Percentiles rank a stretch among this genome's conserved stretches.
phyloP scores from a whole-genome alignment of 2,329 filamentous ascomycete species.

The Dactylellina leptospora region DNA sequence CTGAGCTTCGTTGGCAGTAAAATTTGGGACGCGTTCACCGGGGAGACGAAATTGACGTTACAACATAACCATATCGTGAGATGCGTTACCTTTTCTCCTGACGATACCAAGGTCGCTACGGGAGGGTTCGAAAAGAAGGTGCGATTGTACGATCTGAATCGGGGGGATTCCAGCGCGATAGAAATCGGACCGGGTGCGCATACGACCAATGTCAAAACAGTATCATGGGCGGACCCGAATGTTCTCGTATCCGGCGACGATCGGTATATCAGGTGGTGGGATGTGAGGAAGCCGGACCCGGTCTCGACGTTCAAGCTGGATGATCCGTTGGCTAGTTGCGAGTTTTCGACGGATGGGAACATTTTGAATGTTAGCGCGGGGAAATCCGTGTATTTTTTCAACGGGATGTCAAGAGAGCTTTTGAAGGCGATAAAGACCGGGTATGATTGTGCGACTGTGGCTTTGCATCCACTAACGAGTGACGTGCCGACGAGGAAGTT shows the following conservation, averaged over 20 bases:
- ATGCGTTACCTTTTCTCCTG: constrained; percentile 85
- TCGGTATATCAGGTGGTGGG: constrained; percentile 93
- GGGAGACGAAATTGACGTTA: constrained; percentile 84
- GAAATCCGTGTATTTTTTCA: constrained; percentile 86
- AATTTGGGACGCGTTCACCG: constrained; percentile 96
- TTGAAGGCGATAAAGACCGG: constrained; percentile 82
- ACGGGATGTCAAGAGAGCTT: constrained; percentile 64
- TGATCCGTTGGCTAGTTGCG: constrained; percentile 88
- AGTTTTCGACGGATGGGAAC: constrained; percentile 75
- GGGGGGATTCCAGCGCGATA: constrained; percentile 68
- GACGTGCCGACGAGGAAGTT: constrained; percentile 72
- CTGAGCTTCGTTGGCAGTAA: constrained; percentile 68
- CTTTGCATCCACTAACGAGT: constrained; percentile 79
- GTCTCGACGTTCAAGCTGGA: constrained; percentile 81
- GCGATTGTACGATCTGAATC: constrained; percentile 84
- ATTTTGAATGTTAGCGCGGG: constrained; percentile 92
- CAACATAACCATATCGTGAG: constrained; percentile 96
- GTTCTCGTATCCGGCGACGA: constrained; percentile 90
- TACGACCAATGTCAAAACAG: constrained; percentile 89
- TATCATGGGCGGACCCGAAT: constrained; percentile 93
- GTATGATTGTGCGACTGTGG: constrained; percentile 90
- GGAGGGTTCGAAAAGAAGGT: constrained; percentile 97
- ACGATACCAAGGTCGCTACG: constrained; percentile 86
- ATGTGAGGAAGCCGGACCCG: constrained; percentile 78
- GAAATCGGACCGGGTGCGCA: constrained; percentile 89